Base-by-base conservation (phyloP, 2,329 filamentous ascomycete genomes). In the Coniochaeta pulveracea region DNA sequence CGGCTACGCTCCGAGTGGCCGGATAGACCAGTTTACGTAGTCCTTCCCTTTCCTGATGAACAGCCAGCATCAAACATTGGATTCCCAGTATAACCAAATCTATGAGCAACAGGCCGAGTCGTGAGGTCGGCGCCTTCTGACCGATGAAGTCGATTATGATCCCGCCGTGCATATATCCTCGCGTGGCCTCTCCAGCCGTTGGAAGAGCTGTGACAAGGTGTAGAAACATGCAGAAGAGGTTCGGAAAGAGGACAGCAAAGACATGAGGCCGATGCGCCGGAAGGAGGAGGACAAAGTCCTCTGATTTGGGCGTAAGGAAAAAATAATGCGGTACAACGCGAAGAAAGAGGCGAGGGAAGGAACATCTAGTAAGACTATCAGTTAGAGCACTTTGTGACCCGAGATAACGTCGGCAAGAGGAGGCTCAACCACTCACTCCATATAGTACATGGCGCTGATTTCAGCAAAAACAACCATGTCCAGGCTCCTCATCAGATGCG, bases 131-230 rank as follows among this genome's bases (percentile, higher is more conserved):
- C 4, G 75, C 71, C 42, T 67, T 69, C 50, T 82, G 76, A 10
- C 77, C 77, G 43, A 82, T 63, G 43, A 82, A 76, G 47, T 82
- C 77, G 43, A 80, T 67, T 16, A 81, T 61, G 33, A 80, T 59
- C 21, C 77, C 77, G 16, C 77, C 77, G 40, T 81, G 76, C 16
- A 80, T 62, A 47, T 80, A 81, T 16, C 76, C 76, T 34, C 73
- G 61, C 38, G 72, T 65, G 23, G 69, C 64, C 44, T 80, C 76
- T 38, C 66, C 64, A n/a, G 72, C 74, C 15, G 57, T 54, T 0
- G 73, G 68, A 1, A 74, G 55, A 6, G 67, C 52, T n/a, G 61
- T 58, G 22, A 77, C 57, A 4, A 75, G 46, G 47, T 81, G 76
- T 26, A 73, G 52, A 4, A 79, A 53, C 34, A 78, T 64, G 55